Percentiles rank a stretch among this genome's conserved stretches.
phyloP scores from a whole-genome alignment of 202 grass and related monocot genomes.

The Sporobolus alterniflorus region DNA sequence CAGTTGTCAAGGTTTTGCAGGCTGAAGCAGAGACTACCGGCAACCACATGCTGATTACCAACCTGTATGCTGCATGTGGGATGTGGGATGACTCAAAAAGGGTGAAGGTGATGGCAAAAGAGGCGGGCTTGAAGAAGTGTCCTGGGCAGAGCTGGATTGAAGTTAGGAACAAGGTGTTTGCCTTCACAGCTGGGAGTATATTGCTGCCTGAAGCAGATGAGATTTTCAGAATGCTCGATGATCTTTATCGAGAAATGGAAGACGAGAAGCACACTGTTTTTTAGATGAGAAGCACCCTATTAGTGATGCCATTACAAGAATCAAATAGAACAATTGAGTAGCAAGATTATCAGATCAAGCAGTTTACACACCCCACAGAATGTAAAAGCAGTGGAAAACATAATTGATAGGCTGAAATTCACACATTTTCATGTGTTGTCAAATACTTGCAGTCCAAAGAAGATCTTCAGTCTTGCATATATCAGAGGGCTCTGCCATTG shows the following conservation, averaged over 20 bases:
- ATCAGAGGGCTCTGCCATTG: constrained; percentile 57
- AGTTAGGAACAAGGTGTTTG: constrained; percentile 42
- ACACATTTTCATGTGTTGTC: background rate
- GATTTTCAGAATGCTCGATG: constrained; percentile 21
- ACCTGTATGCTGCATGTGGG: constrained; percentile 57
- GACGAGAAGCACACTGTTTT: background rate
- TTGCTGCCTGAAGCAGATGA: constrained; percentile 2
- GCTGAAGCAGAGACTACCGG: constrained; percentile 29
- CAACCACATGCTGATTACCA: constrained; percentile 61
- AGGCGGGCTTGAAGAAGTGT: constrained; percentile 60
- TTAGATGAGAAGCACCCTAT: background rate
- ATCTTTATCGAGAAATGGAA: constrained; percentile 47
- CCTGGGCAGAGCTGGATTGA: constrained; percentile 73
- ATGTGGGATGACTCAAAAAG: constrained; percentile 65
- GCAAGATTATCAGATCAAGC: background rate
- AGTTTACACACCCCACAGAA: background rate
- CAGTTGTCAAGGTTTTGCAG: constrained; percentile 36
- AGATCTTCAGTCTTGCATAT: constrained; percentile 51
- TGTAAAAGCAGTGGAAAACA: background rate
- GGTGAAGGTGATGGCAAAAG: constrained; percentile 41
- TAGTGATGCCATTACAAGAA: background rate
- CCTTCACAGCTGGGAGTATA: constrained; percentile 28
- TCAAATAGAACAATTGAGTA: background rate
- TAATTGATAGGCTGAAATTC: background rate
- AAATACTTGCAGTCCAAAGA: constrained; percentile 27